Conservation (phyloP, 805 yeast species). For the Pichia nanzhaoensis region DNA sequence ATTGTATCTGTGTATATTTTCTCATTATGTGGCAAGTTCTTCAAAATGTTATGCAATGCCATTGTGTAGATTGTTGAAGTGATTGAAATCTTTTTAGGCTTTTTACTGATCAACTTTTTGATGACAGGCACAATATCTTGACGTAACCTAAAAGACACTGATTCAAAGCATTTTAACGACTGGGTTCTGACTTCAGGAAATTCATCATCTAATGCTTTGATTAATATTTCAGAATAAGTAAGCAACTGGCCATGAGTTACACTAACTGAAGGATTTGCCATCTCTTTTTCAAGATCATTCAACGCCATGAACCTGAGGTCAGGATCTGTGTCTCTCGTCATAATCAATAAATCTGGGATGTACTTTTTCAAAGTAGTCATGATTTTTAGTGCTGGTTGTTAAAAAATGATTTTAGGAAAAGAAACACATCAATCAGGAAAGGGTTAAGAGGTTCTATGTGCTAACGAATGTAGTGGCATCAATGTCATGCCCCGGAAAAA, state of each 20-base stretch:
- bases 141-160: conserved; percentile 30
- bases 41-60: conserved; percentile 43
- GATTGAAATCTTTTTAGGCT: conserved; percentile 26
- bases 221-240: conserved; percentile 21
- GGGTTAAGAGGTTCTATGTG: too few relatives aligned
- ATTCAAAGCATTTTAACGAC: conserved; percentile 48
- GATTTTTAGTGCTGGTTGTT: neutral
- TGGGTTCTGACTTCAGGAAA: conserved; percentile 70
- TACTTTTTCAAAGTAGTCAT: conserved; percentile 14
- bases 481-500: too few relatives aligned
- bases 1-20: conserved; percentile 25
- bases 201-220: conserved; percentile 44
- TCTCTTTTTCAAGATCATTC: conserved; percentile 54
- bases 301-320: conserved; percentile 83
- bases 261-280: conserved; percentile 31
- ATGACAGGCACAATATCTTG: conserved; percentile 29
- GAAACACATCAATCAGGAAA: too few relatives aligned
- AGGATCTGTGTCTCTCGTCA: conserved; percentile 63
- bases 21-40: conserved; percentile 24
- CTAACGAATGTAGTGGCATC: too few relatives aligned
- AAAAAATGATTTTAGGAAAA: too few relatives aligned
- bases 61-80: conserved; percentile 47
- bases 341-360: conserved; percentile 30
- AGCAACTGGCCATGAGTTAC: conserved; percentile 28
- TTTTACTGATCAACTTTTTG: conserved; percentile 21